phyloP scores from a whole-genome alignment of 2,329 filamentous ascomycete species.

The Nemania abortiva region DNA sequence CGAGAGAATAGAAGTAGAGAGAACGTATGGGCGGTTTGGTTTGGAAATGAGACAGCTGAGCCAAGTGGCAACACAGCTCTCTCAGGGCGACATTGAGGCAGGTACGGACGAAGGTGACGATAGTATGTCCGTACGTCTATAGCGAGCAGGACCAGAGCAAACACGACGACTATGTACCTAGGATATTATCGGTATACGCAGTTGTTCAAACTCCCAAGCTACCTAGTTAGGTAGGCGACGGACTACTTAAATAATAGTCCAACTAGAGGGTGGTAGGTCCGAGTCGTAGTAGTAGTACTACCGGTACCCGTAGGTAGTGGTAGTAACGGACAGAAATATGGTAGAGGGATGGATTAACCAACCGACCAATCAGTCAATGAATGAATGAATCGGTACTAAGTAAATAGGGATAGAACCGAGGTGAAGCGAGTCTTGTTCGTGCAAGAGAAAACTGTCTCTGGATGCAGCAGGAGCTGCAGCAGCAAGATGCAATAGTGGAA shows the following conservation, averaged over 20 bases:
- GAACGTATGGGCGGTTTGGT: neutral
- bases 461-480: slow-evolving; percentile 30
- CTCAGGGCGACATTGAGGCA: slow-evolving; percentile 36
- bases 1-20: slow-evolving; percentile 38
- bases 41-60: slow-evolving; percentile 19
- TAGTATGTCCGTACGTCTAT: neutral
- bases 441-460: slow-evolving; percentile 22
- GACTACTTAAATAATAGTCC: neutral
- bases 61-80: slow-evolving; percentile 23
- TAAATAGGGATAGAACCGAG: too few relatives aligned
- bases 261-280: neutral
- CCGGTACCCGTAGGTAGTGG: neutral
- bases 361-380: neutral
- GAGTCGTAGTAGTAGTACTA: neutral
- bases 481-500: slow-evolving; percentile 25
- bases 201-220: slow-evolving; percentile 10
- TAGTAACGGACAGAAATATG: neutral
- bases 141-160: slow-evolving; percentile 2
- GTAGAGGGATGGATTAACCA: neutral
- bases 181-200: neutral
- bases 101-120: neutral
- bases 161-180: slow-evolving; percentile 2
- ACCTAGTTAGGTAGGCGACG: neutral
- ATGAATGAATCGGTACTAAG: neutral
- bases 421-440: neutral